Evolutionary conservation across 2,329 filamentous ascomycete species (phyloP), one percentile per base, ranked within the genome.

Genomic region (Trichoderma gracile): DNA sequence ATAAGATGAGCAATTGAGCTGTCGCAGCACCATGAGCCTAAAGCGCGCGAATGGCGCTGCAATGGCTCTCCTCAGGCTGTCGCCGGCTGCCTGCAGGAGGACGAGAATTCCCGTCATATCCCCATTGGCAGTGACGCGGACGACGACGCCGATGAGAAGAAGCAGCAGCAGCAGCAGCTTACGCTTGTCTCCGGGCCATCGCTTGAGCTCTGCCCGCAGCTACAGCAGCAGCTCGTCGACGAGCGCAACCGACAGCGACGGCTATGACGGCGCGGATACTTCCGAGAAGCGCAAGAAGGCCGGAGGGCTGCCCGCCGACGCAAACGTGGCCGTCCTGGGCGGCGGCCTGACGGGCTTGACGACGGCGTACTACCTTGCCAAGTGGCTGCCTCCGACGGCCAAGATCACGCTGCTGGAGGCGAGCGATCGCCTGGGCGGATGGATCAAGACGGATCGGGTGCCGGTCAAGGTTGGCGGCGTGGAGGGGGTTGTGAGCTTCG

Each of bases 401-500:
- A 86, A 87, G 58, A 87, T 99, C 71, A 95, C 91, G 0, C 73
- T 99, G 10, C 97, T 92, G 76, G 95, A 99, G 75, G 84, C 84
- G 21, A 84, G 81, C 30, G 74, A 84, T 23, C 82, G 86, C 21
- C 75, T 94, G 0, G 95, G 95, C 49, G 95, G 95, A 52, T 98
- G 93, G 93, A 81, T 98, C 46, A 79, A 87, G 67, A 92, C 90
- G 1, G 83, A 88, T 68, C 79, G 78, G 57, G 81, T 90, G 14
- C 75, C 84, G 1, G 84, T 90, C 15, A 74, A 78, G 10, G 77
- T 82, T 5, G 81, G 83, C 43, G 90, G 86, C 17, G 81, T 82
- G 23, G 77, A 82, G 55, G 79, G 76, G 15, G 75, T 72, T 3
- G 84, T 97, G 40, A 77, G 91, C 30, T 92, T 98, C 71, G 94